phyloP scores from a whole-genome alignment of 1,284 basidiomycete species.

The Ceratobasidium sp. region DNA sequence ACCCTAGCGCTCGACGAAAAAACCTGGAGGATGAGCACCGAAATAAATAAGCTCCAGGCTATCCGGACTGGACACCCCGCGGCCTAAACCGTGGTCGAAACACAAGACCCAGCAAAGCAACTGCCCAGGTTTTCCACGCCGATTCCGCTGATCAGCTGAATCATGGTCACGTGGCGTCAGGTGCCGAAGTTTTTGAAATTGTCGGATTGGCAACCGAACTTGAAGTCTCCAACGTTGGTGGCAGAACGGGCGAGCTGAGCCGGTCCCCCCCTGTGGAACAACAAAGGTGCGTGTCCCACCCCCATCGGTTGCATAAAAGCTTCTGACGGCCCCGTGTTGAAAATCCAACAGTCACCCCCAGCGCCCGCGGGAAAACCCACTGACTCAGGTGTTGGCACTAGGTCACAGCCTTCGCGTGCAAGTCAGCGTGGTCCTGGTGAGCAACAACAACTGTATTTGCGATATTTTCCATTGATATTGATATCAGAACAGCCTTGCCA shows the following conservation, averaged over 20 bases:
- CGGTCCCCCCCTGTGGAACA: conserved; percentile 20
- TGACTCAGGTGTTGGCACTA: neutral
- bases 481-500: conserved; percentile 22
- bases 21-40: neutral
- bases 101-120: neutral
- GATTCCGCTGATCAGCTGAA: conserved; percentile 33
- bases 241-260: conserved; percentile 36
- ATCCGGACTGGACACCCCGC: neutral
- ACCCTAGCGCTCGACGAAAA: neutral
- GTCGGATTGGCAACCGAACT: conserved; percentile 43
- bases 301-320: conserved; percentile 27
- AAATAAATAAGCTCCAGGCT: neutral
- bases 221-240: conserved; percentile 37
- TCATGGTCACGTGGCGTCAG: conserved; percentile 29
- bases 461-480: conserved; percentile 9
- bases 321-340: conserved; percentile 4
- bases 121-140: conserved; percentile 20
- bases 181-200: conserved; percentile 43
- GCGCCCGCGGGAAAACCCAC: neutral
- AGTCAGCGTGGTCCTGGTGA: conserved; percentile 1
- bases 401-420: conserved; percentile 11
- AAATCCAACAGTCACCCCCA: conserved; percentile 26
- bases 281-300: conserved; percentile 32
- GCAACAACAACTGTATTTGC: conserved; percentile 9
- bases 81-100: neutral